Conservation (phyloP, 129 eudicot species). For the Flaveria brownii region DNA sequence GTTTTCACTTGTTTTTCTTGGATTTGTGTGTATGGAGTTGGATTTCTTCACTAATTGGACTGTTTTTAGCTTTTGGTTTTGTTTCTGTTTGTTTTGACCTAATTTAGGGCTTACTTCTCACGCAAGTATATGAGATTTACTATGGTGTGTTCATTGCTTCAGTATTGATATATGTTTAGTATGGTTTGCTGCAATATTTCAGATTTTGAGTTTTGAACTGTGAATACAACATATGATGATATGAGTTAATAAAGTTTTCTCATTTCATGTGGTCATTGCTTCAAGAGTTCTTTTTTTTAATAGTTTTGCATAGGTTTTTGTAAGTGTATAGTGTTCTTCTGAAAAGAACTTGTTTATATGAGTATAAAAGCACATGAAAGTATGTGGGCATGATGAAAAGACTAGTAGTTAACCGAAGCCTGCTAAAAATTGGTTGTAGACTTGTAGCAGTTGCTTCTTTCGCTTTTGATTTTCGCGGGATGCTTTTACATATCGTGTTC, state of each 20-base stretch:
- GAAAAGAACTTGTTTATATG: neutral
- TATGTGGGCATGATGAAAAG: slow-evolving; percentile 10
- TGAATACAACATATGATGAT: slow-evolving; percentile 5
- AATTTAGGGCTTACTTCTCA: neutral
- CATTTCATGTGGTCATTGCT: slow-evolving; percentile 13
- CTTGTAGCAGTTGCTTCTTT: neutral
- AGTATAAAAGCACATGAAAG: neutral
- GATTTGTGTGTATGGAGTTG: too few relatives aligned
- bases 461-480: neutral
- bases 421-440: neutral
- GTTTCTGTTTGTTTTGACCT: neutral
- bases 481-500: neutral
- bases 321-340: neutral
- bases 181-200: slow-evolving; percentile 1
- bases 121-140: neutral
- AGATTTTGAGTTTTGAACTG: neutral
- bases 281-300: neutral
- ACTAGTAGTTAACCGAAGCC: neutral
- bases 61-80: too few relatives aligned
- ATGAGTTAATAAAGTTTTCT: neutral
- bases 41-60: too few relatives aligned
- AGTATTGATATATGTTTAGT: neutral
- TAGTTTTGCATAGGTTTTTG: neutral
- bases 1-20: neutral
- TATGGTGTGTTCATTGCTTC: neutral